Evolutionary conservation across 306 rosid species (phyloP).

Genomic region (Fagus crenata): DNA sequence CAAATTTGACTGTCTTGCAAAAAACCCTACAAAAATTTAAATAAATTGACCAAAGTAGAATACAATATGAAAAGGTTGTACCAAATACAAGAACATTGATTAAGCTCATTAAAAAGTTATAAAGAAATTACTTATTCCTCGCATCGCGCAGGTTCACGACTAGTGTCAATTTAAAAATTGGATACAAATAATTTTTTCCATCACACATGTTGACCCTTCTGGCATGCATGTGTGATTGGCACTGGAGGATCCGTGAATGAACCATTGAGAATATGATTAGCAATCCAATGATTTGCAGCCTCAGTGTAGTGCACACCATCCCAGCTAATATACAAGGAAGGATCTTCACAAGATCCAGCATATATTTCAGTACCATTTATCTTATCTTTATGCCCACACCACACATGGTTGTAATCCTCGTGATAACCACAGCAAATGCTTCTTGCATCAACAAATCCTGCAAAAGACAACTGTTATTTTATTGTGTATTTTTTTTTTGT

Average conservation of each 20-base stretch:
- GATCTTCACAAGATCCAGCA: slow-evolving; percentile 66
- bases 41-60: no score
- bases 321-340: slow-evolving; percentile 76
- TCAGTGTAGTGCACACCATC: slow-evolving; percentile 88
- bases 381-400: slow-evolving; percentile 54
- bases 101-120: no score
- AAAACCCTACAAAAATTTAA: no score
- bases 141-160: no score
- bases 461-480: background rate
- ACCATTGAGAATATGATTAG: slow-evolving; percentile 50
- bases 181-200: background rate
- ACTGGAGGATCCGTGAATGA: slow-evolving; percentile 60
- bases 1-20: no score
- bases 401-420: slow-evolving; percentile 44
- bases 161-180: background rate
- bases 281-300: slow-evolving; percentile 76
- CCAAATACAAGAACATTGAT: no score
- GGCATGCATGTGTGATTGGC: slow-evolving; percentile 56
- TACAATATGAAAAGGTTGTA: no score
- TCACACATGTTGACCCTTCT: slow-evolving; percentile 13
- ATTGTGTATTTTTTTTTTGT: background rate
- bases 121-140: no score
- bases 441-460: slow-evolving; percentile 59
- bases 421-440: slow-evolving; percentile 76
- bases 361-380: slow-evolving; percentile 51